phyloP scores from a whole-genome alignment of 176 grass and related monocot genomes.

The Musa beccarii region DNA sequence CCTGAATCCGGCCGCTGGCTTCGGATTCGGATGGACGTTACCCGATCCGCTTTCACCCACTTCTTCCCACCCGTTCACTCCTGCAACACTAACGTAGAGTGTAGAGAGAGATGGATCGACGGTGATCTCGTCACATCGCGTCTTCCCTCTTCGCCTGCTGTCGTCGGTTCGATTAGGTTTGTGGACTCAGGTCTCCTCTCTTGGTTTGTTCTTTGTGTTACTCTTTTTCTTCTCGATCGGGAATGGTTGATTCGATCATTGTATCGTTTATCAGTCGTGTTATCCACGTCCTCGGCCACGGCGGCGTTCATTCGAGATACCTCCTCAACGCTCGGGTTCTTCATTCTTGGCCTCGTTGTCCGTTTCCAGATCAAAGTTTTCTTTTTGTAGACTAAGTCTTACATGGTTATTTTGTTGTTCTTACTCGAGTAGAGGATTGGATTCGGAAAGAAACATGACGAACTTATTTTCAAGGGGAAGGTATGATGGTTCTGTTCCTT shows the following conservation, averaged over 20 bases:
- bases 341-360: no score
- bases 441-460: not conserved
- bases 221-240: not conserved
- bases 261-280: not conserved
- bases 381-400: not conserved
- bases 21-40: no score
- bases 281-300: not conserved
- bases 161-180: not conserved
- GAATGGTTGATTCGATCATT: not conserved
- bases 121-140: not conserved
- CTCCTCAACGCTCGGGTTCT: not conserved
- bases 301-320: not conserved
- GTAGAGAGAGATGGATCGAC: not conserved
- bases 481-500: not conserved
- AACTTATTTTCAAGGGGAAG: slow-evolving; percentile 1
- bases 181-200: not conserved
- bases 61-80: no score
- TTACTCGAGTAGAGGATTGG: not conserved
- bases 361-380: not conserved
- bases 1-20: no score
- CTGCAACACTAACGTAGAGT: no score
- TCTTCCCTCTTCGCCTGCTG: not conserved
- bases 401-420: not conserved
- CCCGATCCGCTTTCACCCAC: no score
- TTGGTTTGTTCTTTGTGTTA: not conserved